Base-by-base conservation (phyloP, 2,329 filamentous ascomycete genomes). In the Calonectria fujianensis region DNA sequence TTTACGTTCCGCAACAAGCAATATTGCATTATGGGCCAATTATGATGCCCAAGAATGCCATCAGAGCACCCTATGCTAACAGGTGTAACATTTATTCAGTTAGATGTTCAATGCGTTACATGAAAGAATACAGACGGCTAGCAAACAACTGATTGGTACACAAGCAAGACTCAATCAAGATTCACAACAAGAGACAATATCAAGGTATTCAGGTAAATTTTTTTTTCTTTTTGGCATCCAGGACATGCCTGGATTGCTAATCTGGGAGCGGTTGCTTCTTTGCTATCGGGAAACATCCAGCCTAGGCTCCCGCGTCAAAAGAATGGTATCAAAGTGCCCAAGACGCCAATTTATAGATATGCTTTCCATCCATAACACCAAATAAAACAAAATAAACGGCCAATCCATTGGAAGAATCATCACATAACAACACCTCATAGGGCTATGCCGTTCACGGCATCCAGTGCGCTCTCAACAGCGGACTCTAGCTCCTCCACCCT, bases 401-500 rank as follows among this genome's bases (percentile, higher is more conserved):
- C 35, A 64, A 31, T 18, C n/a, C 45, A 51, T 29, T 52, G 32
- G 20, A 66, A 65, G 6, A 32, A 18, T 65, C 29, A 71, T 73
- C 59, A 2, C 24, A 45, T 52, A 41, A 31, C 45, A 51, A 64
- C 67, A 50, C n/a, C 52, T 83, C 81, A 85, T 57, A 90, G 77
- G n/a, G 86, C 87, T 72, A 92, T 83, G 9, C 90, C 90, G 61
- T 90, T 90, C n/a, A 91, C 90, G 63, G 86, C 85, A 79, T 93
- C 91, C 70, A 94, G 82, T 2, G 91, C 92, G 9, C 89, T 89
- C 45, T 93, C 92, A 7, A 94, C 89, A 5, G 88, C 91, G 3
- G 85, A 86, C 83, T 94, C 92, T 4, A 94, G 82, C 77, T 91
- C 86, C 24, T 88, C 87, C 4, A 94, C 90, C 27, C 91, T 85